Conservation (phyloP, 768 basidiomycete species). For the Neoboletus subvelutipes region DNA sequence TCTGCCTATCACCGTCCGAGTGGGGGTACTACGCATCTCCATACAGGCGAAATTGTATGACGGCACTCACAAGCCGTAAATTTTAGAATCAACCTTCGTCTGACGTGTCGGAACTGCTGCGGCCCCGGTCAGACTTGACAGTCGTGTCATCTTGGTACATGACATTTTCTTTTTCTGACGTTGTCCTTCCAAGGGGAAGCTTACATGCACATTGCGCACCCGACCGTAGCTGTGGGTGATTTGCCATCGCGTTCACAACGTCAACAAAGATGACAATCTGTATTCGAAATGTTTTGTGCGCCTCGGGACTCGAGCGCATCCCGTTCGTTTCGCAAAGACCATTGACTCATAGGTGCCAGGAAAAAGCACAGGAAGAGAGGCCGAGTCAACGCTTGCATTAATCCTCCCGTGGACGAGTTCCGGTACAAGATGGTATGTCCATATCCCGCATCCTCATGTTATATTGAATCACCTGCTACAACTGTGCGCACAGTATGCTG, state of each 20-base stretch:
- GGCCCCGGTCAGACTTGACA: background rate
- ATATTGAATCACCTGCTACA: background rate
- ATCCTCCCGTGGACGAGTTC: too few species aligned
- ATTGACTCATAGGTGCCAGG: background rate
- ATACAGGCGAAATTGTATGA: background rate
- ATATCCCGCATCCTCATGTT: background rate
- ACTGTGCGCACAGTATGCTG: background rate
- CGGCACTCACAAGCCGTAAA: background rate
- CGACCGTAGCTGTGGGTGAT: background rate
- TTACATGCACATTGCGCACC: background rate
- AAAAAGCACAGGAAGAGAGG: background rate
- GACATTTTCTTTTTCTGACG: background rate
- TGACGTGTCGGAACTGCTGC: background rate
- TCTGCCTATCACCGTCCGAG: background rate
- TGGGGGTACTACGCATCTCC: too few species aligned
- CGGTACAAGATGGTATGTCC: background rate
- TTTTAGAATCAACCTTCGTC: background rate
- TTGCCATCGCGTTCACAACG: background rate
- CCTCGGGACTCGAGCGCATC: background rate
- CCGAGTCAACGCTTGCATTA: too few species aligned
- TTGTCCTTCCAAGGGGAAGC: background rate
- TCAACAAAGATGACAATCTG: background rate
- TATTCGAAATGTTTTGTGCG: background rate
- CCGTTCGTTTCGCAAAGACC: background rate
- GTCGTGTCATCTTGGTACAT: background rate